Evolutionary conservation across 2,329 filamentous ascomycete genomes (phyloP), one percentile per base, ranked within the genome.

Genomic region (Neospermospora avenae): DNA sequence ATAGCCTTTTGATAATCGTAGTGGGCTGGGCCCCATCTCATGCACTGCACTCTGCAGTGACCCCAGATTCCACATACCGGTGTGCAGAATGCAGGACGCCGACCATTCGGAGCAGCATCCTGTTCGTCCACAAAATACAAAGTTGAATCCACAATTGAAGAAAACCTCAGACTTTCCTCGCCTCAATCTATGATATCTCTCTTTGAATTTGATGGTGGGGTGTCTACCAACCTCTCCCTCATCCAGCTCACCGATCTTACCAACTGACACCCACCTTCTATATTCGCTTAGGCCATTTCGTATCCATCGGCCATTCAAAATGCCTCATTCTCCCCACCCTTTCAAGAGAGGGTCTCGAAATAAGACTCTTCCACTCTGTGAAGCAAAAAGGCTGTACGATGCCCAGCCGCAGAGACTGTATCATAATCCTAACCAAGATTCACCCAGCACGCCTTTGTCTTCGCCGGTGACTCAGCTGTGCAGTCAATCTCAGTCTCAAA

Each of bases 221-320:
- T 48, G 13, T 16, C 8, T 18, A 28, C 18, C 16, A n/a, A n/a
- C 39, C 6, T 20, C 16, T n/a, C n/a, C 39, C 39, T n/a, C 18
- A 16, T 20, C n/a, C 39, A 42, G 39, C 44, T 6, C 44, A 48
- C 28, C 28, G 28, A 31, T 31, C 28, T n/a, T n/a, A n/a, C n/a
- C n/a, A n/a, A n/a, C n/a, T n/a, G n/a, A n/a, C n/a, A 6, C n/a
- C 34, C 42, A 63, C 61, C 61, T 63, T 61, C 61, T 58, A 22
- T 20, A 52, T 63, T 63, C 61, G 61, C 61, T 57, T 61, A 63
- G 61, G 35, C 45, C 25, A 39, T 25, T 54, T 11, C 28, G 28
- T 31, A 31, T 22, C 24, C 24, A 11, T 13, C 13, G 14, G 22
- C 51, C 51, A 54, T 54, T 42, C 34, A 54, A 42, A 51, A 51